These are phyloP conservation scores for Dacryopinax primogenitus DNA, from an alignment of 768 basidiomycete genomes.

Conservation along the genomic window DNA sequence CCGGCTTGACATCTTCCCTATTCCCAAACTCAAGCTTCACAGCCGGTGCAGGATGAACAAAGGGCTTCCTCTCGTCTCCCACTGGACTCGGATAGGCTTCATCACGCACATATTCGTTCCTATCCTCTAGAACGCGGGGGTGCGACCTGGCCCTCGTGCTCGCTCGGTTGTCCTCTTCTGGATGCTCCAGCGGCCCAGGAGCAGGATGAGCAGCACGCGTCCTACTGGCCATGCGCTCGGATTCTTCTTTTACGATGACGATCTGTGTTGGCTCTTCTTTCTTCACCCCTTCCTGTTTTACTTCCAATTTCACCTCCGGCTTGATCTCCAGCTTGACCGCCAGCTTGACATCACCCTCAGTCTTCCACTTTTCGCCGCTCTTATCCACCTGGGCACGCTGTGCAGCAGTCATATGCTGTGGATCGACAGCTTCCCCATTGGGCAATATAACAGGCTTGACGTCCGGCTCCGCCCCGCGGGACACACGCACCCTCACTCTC, in stretches of 20 bases:
- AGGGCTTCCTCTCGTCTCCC: no score
- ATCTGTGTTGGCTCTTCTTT: background rate
- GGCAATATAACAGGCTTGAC: background rate
- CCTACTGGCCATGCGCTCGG: background rate
- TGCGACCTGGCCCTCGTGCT: no score
- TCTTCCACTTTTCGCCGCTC: background rate
- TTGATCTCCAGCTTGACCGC: background rate
- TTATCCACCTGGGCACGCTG: background rate
- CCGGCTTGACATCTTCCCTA: background rate
- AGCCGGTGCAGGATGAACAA: no score
- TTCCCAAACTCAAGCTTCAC: background rate
- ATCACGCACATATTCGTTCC: no score
- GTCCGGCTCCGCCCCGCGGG: background rate
- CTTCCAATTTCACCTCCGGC: background rate
- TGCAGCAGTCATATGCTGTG: background rate
- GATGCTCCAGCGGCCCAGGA: background rate
- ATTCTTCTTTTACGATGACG: background rate
- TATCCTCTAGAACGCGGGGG: no score
- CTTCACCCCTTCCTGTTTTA: background rate
- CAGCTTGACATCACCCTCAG: background rate
- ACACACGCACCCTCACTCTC: no score
- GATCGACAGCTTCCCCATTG: background rate
- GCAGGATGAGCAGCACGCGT: background rate
- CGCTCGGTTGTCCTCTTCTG: background rate
- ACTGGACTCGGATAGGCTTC: no score